Evolutionary conservation across 306 rosid species (phyloP).

Genomic region (Rosa lucieae): DNA sequence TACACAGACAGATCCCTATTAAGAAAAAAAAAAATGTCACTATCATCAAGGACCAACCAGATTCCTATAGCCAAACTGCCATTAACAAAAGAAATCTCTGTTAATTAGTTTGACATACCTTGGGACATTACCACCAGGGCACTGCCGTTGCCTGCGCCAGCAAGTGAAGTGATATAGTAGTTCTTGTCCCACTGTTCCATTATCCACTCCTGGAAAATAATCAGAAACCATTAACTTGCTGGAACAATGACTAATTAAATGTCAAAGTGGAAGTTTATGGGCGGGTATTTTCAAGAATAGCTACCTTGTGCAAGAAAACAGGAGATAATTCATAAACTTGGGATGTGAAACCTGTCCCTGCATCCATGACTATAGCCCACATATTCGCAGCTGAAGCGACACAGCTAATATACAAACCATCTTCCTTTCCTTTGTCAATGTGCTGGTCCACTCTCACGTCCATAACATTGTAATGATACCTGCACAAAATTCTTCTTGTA

Average conservation of each 20-base stretch:
- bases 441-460: slow-evolving; percentile 38
- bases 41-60: background rate
- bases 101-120: slow-evolving; percentile 22
- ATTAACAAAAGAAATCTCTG: background rate
- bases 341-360: slow-evolving; percentile 42
- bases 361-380: slow-evolving; percentile 50
- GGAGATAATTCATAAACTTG: slow-evolving; percentile 42
- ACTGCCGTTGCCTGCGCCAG: slow-evolving; percentile 40
- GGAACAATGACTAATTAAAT: background rate
- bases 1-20: background rate
- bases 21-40: background rate
- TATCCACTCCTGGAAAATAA: slow-evolving; percentile 42
- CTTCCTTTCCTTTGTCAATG: slow-evolving; percentile 41
- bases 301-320: slow-evolving; percentile 46
- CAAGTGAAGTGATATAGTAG: slow-evolving; percentile 46
- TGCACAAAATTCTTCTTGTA: slow-evolving; percentile 17
- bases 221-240: slow-evolving; percentile 6
- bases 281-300: background rate
- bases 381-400: slow-evolving; percentile 34
- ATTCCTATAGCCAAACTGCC: background rate
- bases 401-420: slow-evolving; percentile 34
- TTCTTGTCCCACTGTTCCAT: slow-evolving; percentile 52
- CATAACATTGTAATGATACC: slow-evolving; percentile 41
- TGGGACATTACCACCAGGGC: slow-evolving; percentile 50
- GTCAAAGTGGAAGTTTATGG: slow-evolving; percentile 6